Base-by-base conservation (phyloP, 805 yeast genomes). In the Lachancea thermotolerans region DNA sequence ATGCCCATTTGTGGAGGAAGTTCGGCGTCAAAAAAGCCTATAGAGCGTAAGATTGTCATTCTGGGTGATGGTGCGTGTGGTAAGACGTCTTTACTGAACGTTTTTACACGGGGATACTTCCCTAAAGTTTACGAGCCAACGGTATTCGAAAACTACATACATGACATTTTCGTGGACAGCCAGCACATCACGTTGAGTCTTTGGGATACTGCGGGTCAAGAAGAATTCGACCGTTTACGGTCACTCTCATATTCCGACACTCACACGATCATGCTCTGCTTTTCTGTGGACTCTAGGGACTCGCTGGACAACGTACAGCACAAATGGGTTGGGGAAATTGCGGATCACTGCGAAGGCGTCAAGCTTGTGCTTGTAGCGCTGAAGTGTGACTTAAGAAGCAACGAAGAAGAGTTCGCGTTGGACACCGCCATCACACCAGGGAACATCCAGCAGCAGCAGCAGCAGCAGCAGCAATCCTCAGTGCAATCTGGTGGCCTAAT, bases 121-220 rank as follows among this genome's bases (percentile, higher is more conserved):
- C 98, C 98, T 8, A 96, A 93, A 63, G 98, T 91, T 16, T 91
- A 91, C 66, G 99, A 90, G 62, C 99, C 99, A 21, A 91, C 99
- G 0, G 97, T 91, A 33, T 91, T 93, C 67, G 98, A 91, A 63
- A 91, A 91, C 69, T 91, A 91, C 63, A 95, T 90, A 48, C 98
- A 91, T 67, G 98, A 91, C 63, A 93, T 91, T 52, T 91, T 87
- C 68, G 89, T 91, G 45, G 99, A 91, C 64, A 91, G 91, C 42
- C 88, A 87, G 64, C 88, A 93, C 41, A 85, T 91, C 57, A 95
- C 90, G 59, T 70, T 91, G 46, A 89, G 96, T 12, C 71, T 91
- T 45, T 93, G 99, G 99, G 99, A 91, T 64, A 91, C 99, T 5
- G 99, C 99, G 1, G 99, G 99, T 7, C 99, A 91, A 71, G 99